Evolutionary conservation across 2,329 filamentous ascomycete species (phyloP).

Genomic region (Cercospora sp.): DNA sequence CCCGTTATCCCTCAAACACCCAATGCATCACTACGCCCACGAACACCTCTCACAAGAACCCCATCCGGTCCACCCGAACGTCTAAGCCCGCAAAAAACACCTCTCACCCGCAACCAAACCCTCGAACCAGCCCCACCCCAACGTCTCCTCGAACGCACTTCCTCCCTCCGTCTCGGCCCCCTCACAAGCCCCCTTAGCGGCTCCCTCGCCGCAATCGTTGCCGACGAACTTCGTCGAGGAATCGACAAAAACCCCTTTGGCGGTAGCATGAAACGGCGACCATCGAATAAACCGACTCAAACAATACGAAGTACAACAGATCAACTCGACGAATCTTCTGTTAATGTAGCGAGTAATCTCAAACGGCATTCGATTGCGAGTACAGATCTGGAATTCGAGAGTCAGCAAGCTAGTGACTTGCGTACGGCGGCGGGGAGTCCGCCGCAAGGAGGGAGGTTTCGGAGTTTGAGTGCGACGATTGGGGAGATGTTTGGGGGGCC

Average conservation of each 20-base stretch:
- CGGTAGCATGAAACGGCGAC: slow-evolving; percentile 19
- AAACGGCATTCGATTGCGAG: slow-evolving; percentile 33
- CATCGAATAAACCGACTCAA: slow-evolving; percentile 14
- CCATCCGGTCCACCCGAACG: slow-evolving; percentile 21
- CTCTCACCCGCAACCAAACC: slow-evolving; percentile 15
- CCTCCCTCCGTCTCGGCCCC: slow-evolving; percentile 57
- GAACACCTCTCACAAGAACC: slow-evolving; percentile 31
- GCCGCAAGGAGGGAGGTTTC: slow-evolving; percentile 18
- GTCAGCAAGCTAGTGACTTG: slow-evolving; percentile 22
- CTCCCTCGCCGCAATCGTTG: slow-evolving; percentile 63
- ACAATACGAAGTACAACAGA: slow-evolving; percentile 16
- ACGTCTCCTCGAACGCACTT: slow-evolving; percentile 48
- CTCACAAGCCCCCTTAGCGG: slow-evolving; percentile 61
- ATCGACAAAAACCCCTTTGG: slow-evolving; percentile 38
- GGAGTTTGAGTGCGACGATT: slow-evolving; percentile 34
- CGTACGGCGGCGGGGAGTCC: slow-evolving; percentile 24
- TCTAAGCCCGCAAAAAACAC: slow-evolving; percentile 14
- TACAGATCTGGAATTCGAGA: slow-evolving; percentile 28
- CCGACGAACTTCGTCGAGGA: slow-evolving; percentile 62
- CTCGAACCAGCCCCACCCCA: slow-evolving; percentile 40
- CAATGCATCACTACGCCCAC: slow-evolving; percentile 24
- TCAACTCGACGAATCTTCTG: neutral
- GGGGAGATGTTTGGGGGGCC: slow-evolving; percentile 30
- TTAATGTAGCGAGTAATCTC: slow-evolving; percentile 7
- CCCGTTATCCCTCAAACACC: slow-evolving; percentile 34